Base-by-base conservation (phyloP, 2,329 filamentous ascomycete species). In the Scortechinia acanthostroma region DNA sequence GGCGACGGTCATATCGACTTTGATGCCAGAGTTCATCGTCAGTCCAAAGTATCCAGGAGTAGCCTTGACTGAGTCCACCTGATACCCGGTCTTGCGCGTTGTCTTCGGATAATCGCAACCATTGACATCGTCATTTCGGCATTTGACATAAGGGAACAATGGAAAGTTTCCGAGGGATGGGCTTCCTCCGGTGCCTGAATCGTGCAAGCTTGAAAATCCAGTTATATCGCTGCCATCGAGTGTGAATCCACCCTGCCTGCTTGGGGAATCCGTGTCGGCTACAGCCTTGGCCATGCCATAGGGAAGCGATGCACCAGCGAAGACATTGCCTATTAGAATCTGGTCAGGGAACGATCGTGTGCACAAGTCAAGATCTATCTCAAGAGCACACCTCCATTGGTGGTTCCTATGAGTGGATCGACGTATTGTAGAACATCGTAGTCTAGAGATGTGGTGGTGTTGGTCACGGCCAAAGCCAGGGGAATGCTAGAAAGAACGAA, bases 91-190 rank as follows among this genome's bases (percentile, higher is more conserved):
- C 48, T 60, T 63, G 10, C 75, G 66, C 35, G 67, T 60, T 13
- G 51, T 57, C 52, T 77, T 77, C 10, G 74, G 71, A 53, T 77
- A 88, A 13, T 64, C 66, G 58, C 84, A 88, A 4, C 67, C 65
- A 52, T 86, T 68, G 45, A 88, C 60, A 30, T 80, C 73, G 48
- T 85, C 76, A 14, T 66, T 70, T 0, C 73, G 68, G 50, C 85
- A 89, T 33, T 69, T 67, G 3, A 74, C 63, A 49, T 86, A 83
- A 0, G 83, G 72, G 50, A 89, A 88, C 1, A 89, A 65, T 0
- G 86, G 80, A 45, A 89, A 89, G 55, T 87, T 88, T 14, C 84
- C 86, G 15, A 88, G 63, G 3, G 80, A 87, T 0, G 83, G 77
- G 1, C 63, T 60, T 4, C 70, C 69, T 19, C 77, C 77, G 0